Evolutionary conservation across 805 yeast genomes (phyloP).

Genomic region (Wickerhamomyces chambardii): DNA sequence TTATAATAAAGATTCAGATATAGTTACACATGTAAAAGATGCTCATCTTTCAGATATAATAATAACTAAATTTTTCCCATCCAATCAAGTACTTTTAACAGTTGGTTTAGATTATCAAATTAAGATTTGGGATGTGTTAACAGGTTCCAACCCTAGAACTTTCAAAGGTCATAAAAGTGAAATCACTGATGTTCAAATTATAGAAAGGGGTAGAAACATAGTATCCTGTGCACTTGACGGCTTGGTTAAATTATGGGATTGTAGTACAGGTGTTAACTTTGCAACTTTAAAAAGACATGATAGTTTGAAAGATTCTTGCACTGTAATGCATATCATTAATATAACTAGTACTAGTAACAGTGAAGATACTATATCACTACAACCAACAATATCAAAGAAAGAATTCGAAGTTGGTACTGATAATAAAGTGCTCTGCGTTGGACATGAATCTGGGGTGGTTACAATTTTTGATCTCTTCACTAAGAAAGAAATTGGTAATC

Average conservation of each 20-base stretch:
- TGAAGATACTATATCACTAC: neutral
- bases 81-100: slow-evolving; percentile 50
- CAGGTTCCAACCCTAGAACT: slow-evolving; percentile 40
- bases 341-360: neutral
- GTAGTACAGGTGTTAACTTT: slow-evolving; percentile 43
- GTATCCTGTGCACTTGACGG: slow-evolving; percentile 49
- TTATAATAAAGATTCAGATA: slow-evolving; percentile 1
- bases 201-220: slow-evolving; percentile 64
- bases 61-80: slow-evolving; percentile 46
- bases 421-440: slow-evolving; percentile 34
- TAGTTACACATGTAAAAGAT: slow-evolving; percentile 11
- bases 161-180: slow-evolving; percentile 39
- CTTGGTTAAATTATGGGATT: slow-evolving; percentile 56
- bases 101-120: slow-evolving; percentile 50
- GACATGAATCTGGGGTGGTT: slow-evolving; percentile 28
- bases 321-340: slow-evolving; percentile 11
- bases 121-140: slow-evolving; percentile 49
- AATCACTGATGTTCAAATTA: slow-evolving; percentile 38
- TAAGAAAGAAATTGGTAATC: slow-evolving; percentile 13
- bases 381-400: too few species aligned
- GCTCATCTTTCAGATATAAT: slow-evolving; percentile 48
- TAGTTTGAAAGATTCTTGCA: slow-evolving; percentile 25
- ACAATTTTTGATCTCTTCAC: slow-evolving; percentile 28
- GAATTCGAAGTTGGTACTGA: slow-evolving; percentile 39
- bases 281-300: slow-evolving; percentile 28